Evolutionary conservation across 2,329 filamentous ascomycete genomes (phyloP).

Genomic region (Aspergillus tubingensis): DNA sequence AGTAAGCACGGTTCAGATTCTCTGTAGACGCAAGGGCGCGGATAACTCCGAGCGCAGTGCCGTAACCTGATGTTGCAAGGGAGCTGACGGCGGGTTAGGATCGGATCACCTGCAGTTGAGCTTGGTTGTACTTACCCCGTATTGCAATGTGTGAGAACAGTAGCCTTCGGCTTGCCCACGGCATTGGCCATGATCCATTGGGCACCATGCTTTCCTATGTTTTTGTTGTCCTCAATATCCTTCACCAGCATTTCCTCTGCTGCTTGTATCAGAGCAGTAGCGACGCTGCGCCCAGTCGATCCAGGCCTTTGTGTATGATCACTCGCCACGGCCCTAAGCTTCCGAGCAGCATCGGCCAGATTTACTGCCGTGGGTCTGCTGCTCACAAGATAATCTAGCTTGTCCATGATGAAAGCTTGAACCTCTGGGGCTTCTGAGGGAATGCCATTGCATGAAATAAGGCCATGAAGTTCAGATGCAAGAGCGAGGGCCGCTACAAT

Average conservation of each 20-base stretch:
- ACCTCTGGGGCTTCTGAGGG: conserved; percentile 62
- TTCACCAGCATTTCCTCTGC: conserved; percentile 85
- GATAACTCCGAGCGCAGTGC: conserved; percentile 91
- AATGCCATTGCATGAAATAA: conserved; percentile 38
- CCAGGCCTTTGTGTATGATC: conserved; percentile 42
- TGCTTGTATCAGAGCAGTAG: conserved; percentile 70
- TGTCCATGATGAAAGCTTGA: conserved; percentile 67
- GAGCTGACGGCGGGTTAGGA: conserved; percentile 57
- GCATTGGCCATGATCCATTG: conserved; percentile 72
- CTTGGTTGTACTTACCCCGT: conserved; percentile 66
- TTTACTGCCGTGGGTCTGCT: conserved; percentile 95
- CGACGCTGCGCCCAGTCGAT: conserved; percentile 52
- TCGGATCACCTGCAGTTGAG: neutral
- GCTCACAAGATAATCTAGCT: conserved; percentile 81
- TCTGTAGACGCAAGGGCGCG: conserved; percentile 71
- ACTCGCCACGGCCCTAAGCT: conserved; percentile 68
- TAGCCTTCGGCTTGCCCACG: conserved; percentile 60
- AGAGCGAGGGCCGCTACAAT: conserved; percentile 93
- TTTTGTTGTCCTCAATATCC: conserved; percentile 83
- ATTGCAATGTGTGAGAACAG: conserved; percentile 97
- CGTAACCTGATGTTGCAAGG: conserved; percentile 95
- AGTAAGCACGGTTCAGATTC: conserved; percentile 80
- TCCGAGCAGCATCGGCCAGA: conserved; percentile 81
- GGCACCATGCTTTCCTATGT: conserved; percentile 80
- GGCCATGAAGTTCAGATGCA: conserved; percentile 74